Conservation (phyloP, 306 rosid genomes). For the Vigna trinervia region DNA sequence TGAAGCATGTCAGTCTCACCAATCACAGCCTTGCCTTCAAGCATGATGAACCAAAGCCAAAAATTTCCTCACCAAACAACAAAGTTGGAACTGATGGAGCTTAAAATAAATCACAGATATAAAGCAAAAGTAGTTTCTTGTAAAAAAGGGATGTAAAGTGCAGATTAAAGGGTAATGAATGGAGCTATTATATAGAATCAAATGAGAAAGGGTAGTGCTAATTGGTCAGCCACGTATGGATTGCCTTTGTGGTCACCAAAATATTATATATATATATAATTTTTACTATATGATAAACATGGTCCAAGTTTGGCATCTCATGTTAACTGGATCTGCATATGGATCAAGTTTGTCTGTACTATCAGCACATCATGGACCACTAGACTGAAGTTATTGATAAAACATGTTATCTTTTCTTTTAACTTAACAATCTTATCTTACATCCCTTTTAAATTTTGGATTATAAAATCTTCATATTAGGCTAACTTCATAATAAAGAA, state of each 20-base stretch:
- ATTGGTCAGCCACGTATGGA: constrained; percentile 40
- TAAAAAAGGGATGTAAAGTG: constrained; percentile 9
- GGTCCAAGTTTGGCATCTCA: not conserved
- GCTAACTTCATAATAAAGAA: no score
- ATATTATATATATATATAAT: not conserved
- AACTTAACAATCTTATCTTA: no score
- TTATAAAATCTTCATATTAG: no score
- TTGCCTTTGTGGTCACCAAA: constrained; percentile 28
- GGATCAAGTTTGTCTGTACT: not conserved
- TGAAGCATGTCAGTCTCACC: constrained; percentile 90
- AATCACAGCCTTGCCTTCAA: constrained; percentile 84
- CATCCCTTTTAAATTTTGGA: no score
- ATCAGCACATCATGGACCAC: constrained; percentile 16
- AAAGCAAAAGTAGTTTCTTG: constrained; percentile 17
- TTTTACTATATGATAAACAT: not conserved
- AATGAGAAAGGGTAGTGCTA: constrained; percentile 6
- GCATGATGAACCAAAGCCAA: constrained; percentile 51
- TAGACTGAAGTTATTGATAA: not conserved
- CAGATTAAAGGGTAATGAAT: constrained; percentile 26
- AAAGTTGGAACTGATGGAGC: not conserved
- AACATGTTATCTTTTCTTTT: no score
- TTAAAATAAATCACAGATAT: not conserved
- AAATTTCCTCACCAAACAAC: constrained; percentile 1
- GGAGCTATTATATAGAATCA: constrained; percentile 12
- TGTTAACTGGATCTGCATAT: not conserved